Base-by-base conservation (phyloP, 371 early-diverging fungal species). In the Apophysomyces trapeziformis region DNA sequence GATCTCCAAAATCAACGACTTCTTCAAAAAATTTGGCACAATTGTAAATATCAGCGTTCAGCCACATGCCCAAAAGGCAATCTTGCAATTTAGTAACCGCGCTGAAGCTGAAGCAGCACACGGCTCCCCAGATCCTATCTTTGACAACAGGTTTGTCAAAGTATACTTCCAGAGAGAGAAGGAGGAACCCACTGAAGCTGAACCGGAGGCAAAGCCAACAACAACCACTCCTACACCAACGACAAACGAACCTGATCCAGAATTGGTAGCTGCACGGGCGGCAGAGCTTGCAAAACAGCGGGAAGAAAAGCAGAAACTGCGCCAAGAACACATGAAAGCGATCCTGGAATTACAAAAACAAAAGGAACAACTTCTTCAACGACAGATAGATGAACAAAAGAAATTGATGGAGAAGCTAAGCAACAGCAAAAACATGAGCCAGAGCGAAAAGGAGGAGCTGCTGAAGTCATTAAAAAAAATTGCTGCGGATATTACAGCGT, bases 81-180 rank as follows among this genome's bases (percentile, higher is more conserved):
- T 89, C n/a, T 73, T 94, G 47, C 87, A 90, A 66, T 93, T 87
- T 66, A 72, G 81, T 58, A 71, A 73, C 0, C 76, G 78, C 39
- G 74, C 78, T 7, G 94, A 93, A 70, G 96, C 95, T 11, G 79
- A 74, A 18, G 86, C 85, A 9, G 94, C 94, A 1, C 88, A 92
- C 63, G 79, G 76, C 44, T 89, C 88, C 12, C 94, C 95, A 5
- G 93, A 93, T 36, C 84, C 89, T n/a, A 88, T 94, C 36, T 95
- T 95, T 72, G 90, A 85, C 43, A 95, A 95, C 74, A 89, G 95
- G 14, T 95, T 95, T 71, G 93, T 95, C 47, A 92, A 92, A 67
- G 90, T 95, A 7, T 95, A 87, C 70, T 94, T 89, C 85, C 76
- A 84, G 43, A 73, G 57, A 46, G 68, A 63, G 8, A 57, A 75